Evolutionary conservation across 129 eudicot species (phyloP).

Genomic region (Ambrosia artemisiifolia): DNA sequence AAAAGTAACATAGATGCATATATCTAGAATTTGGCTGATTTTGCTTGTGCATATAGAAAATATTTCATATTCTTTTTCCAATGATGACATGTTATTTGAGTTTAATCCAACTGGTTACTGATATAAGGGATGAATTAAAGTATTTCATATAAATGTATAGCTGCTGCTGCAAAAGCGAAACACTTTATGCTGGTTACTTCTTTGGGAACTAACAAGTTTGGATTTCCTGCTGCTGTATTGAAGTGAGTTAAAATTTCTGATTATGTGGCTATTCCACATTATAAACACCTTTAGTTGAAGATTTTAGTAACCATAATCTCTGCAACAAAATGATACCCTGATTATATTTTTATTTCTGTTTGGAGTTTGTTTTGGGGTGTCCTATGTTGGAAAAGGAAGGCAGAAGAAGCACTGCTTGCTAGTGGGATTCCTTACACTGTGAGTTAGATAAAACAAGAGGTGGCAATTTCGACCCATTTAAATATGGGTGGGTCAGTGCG

Average conservation of each 20-base stretch:
- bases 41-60: conserved; percentile 7
- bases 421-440: conserved; percentile 99
- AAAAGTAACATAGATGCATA: neutral
- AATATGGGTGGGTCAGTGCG: conserved; percentile 9
- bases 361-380: conserved; percentile 97
- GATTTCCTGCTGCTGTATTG: conserved; percentile 92
- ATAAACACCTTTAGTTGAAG: conserved; percentile 1
- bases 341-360: conserved; percentile 15
- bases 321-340: conserved; percentile 7
- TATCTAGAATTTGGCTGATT: conserved; percentile 3
- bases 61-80: neutral
- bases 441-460: conserved; percentile 36
- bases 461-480: neutral
- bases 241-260: conserved; percentile 52
- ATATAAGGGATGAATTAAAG: conserved; percentile 11
- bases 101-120: neutral
- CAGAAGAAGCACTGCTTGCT: conserved; percentile 91
- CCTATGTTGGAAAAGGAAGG: conserved; percentile 89
- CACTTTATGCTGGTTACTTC: conserved; percentile 89
- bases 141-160: conserved; percentile 43
- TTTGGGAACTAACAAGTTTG: conserved; percentile 92
- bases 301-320: conserved; percentile 9
- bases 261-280: conserved; percentile 3
- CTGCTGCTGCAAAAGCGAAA: conserved; percentile 72
- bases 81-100: conserved; percentile 3